phyloP scores from a whole-genome alignment of 2,329 filamentous ascomycete genomes.

The Pseudogymnoascus verrucosus region DNA sequence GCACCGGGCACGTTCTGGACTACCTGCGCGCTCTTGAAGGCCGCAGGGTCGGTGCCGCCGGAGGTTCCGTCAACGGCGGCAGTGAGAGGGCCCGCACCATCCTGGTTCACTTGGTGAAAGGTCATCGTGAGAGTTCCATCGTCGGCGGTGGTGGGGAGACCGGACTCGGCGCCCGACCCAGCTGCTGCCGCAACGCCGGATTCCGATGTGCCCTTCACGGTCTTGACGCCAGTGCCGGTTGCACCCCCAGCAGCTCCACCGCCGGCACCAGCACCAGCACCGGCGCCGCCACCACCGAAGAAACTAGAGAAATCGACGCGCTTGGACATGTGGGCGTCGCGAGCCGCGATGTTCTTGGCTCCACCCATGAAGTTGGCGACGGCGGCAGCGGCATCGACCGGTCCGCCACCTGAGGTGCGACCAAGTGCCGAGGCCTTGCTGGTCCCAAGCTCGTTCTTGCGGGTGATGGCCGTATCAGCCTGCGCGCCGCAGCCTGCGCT shows the following conservation, averaged over 20 bases:
- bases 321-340: slow-evolving; percentile 67
- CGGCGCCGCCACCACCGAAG: slow-evolving; percentile 23
- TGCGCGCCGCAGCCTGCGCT: slow-evolving; percentile 55
- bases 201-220: slow-evolving; percentile 38
- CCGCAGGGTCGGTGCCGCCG: slow-evolving; percentile 50
- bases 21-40: slow-evolving; percentile 53
- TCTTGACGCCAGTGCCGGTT: slow-evolving; percentile 45
- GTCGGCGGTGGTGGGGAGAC: slow-evolving; percentile 53
- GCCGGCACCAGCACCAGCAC: slow-evolving; percentile 14
- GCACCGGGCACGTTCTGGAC: slow-evolving; percentile 53
- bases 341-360: slow-evolving; percentile 47
- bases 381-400: slow-evolving; percentile 49
- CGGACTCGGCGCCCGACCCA: slow-evolving; percentile 44
- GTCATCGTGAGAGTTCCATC: slow-evolving; percentile 55
- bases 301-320: slow-evolving; percentile 19
- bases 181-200: slow-evolving; percentile 42
- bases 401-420: slow-evolving; percentile 51
- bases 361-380: slow-evolving; percentile 52
- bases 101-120: slow-evolving; percentile 65
- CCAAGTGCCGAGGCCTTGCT: slow-evolving; percentile 52
- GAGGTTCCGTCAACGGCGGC: slow-evolving; percentile 55
- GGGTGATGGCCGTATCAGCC: slow-evolving; percentile 63
- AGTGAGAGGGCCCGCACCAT: slow-evolving; percentile 56
- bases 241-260: slow-evolving; percentile 36
- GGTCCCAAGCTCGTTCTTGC: slow-evolving; percentile 47